Percentiles rank a stretch among this genome's conserved stretches.
Conservation (phyloP, 2,329 filamentous ascomycete species). For the Fusarium foetens region DNA sequence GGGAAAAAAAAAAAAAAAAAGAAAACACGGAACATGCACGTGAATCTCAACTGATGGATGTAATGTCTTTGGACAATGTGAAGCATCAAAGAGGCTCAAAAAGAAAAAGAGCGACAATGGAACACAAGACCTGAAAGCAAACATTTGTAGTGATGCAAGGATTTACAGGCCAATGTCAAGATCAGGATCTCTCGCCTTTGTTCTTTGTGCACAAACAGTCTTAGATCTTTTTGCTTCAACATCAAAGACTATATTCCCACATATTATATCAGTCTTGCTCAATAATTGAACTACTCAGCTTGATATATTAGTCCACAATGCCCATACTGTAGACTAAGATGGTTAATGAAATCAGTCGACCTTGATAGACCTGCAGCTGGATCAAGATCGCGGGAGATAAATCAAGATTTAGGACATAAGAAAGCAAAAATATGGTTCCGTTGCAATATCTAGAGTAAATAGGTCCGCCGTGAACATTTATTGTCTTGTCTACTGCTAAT, state of each 20-base stretch:
- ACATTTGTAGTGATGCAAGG: rapidly evolving
- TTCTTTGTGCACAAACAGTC: rapidly evolving
- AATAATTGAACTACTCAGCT: too few species aligned
- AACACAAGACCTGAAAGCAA: rapidly evolving
- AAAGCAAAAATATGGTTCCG: rapidly evolving
- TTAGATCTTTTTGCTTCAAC: rapidly evolving
- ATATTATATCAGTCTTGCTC: rapidly evolving
- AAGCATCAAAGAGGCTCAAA: rapidly evolving
- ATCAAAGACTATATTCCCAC: rapidly evolving
- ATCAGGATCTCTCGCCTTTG: rapidly evolving
- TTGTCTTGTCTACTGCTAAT: too few species aligned
- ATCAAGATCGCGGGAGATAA: background rate
- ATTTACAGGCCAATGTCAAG: rapidly evolving
- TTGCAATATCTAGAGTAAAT: background rate
- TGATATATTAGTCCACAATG: rapidly evolving
- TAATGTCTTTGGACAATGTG: rapidly evolving
- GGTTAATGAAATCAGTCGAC: rapidly evolving
- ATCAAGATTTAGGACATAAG: rapidly evolving
- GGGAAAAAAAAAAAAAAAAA: background rate
- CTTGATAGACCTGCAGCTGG: rapidly evolving
- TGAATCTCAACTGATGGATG: rapidly evolving
- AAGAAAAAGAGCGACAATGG: rapidly evolving
- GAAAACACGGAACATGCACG: background rate
- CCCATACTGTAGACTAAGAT: rapidly evolving
- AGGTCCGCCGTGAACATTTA: too few species aligned